Evolutionary conservation across 208 protist genomes (phyloP).

Genomic region (Leptomonas seymouri): DNA sequence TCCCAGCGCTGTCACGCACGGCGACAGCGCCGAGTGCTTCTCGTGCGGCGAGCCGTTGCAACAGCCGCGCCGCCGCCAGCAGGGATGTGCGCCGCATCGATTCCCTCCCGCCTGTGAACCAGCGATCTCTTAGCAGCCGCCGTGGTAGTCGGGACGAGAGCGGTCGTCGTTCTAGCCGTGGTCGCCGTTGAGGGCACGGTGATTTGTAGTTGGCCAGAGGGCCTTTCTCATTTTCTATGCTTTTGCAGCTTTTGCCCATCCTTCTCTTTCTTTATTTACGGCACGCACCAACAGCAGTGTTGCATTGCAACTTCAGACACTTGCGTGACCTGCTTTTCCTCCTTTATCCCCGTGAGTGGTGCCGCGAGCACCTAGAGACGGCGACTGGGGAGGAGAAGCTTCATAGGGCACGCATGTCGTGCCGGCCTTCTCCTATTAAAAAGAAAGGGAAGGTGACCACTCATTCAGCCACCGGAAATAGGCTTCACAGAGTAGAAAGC

Average conservation of each 20-base stretch:
- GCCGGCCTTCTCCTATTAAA: no score
- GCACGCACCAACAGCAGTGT: not conserved
- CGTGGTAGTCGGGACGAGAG: constrained; percentile 38
- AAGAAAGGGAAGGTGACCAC: no score
- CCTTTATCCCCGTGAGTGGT: not conserved
- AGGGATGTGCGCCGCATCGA: constrained; percentile 50
- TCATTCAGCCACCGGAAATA: no score
- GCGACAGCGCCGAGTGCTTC: constrained; percentile 51
- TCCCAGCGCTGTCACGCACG: constrained; percentile 56
- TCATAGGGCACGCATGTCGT: no score
- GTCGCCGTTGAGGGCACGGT: constrained; percentile 24
- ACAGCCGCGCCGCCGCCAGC: constrained; percentile 16
- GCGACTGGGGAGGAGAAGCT: no score
- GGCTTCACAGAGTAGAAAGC: no score
- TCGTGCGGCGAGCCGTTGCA: constrained; percentile 45
- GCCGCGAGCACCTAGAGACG: no score
- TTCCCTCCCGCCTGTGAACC: constrained; percentile 45
- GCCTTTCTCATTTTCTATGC: not conserved
- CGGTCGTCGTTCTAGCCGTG: constrained; percentile 25
- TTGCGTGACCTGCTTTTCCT: not conserved
- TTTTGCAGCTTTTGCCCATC: not conserved
- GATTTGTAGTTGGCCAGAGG: not conserved
- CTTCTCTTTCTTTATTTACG: not conserved
- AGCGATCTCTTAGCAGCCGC: constrained; percentile 45
- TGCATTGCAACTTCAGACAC: not conserved